phyloP scores from a whole-genome alignment of 176 grass and related monocot species.

The Aegilops longissima region DNA sequence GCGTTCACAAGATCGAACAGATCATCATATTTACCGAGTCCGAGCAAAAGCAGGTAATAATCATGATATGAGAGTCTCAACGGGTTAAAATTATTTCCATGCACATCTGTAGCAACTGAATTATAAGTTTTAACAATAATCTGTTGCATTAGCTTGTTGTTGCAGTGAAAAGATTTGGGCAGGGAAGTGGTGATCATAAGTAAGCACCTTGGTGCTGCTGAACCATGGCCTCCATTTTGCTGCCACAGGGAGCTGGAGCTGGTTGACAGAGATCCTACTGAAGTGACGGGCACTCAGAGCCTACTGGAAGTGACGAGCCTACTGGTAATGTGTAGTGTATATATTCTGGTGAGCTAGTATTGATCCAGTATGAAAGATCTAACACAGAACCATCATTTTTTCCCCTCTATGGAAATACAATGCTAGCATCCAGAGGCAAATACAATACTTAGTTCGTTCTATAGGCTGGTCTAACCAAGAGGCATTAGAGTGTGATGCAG shows the following conservation, averaged over 20 bases:
- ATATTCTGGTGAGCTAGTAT: no score
- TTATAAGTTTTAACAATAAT: not conserved
- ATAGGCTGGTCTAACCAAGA: constrained; percentile 7
- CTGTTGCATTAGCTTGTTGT: not conserved
- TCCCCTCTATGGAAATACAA: no score
- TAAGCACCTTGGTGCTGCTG: constrained; percentile 47
- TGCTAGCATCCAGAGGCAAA: no score
- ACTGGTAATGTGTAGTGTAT: no score
- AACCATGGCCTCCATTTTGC: constrained; percentile 69
- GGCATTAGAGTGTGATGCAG: not conserved
- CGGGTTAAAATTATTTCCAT: not conserved
- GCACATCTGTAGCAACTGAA: not conserved
- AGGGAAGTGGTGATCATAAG: not conserved
- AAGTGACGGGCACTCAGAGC: constrained; percentile 58
- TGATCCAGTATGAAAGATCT: no score
- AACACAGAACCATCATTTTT: no score
- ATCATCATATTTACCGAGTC: not conserved
- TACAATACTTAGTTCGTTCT: not conserved
- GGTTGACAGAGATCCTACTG: constrained; percentile 74
- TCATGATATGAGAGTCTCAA: not conserved
- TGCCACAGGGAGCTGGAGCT: constrained; percentile 50
- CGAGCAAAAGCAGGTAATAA: not conserved
- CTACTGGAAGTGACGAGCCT: no score
- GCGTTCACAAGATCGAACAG: constrained; percentile 19
- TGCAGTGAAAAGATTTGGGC: not conserved